A percentile compares a stretch with the other conserved stretches of the same genome.
phyloP scores from a whole-genome alignment of 2,329 filamentous ascomycete species.

The Epichloe gansuensis region DNA sequence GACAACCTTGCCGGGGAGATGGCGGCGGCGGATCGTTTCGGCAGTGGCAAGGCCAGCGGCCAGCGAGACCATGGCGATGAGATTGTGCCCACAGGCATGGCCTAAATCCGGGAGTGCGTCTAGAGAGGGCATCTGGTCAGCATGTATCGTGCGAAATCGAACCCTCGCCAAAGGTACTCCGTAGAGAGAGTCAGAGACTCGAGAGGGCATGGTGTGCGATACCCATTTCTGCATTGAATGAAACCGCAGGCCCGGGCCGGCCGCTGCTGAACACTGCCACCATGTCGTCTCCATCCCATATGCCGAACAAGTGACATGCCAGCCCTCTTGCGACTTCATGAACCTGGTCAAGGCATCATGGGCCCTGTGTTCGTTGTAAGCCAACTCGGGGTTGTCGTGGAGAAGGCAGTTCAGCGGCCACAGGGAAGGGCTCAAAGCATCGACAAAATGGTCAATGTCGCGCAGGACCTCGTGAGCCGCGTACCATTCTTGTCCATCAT shows the following conservation, averaged over 20 bases:
- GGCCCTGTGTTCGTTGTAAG: conserved; percentile 28
- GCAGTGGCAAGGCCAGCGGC: conserved; percentile 34
- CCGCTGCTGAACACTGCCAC: conserved; percentile 27
- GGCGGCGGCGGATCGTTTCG: conserved; percentile 26
- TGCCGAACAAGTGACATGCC: conserved; percentile 26
- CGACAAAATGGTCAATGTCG: conserved; percentile 20
- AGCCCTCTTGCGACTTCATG: conserved; percentile 20
- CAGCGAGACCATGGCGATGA: conserved; percentile 27
- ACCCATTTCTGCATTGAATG: conserved; percentile 28
- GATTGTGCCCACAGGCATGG: conserved; percentile 42
- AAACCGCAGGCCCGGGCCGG: conserved; percentile 22
- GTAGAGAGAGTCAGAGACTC: no score
- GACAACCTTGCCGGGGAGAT: conserved; percentile 30
- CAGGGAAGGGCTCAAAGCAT: conserved; percentile 10
- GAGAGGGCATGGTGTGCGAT: not conserved
- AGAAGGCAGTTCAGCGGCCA: conserved; percentile 26
- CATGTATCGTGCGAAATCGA: not conserved
- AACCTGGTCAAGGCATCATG: conserved; percentile 27
- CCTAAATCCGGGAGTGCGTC: conserved; percentile 32
- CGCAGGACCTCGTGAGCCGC: conserved; percentile 20
- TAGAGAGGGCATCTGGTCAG: not conserved
- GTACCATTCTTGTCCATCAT: not conserved
- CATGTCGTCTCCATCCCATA: conserved; percentile 32
- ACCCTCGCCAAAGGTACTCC: not conserved
- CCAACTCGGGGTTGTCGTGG: conserved; percentile 30